These are phyloP conservation scores for Penicillium sp. DNA, from an alignment of 2,329 filamentous ascomycete species.

Conservation along the genomic window DNA sequence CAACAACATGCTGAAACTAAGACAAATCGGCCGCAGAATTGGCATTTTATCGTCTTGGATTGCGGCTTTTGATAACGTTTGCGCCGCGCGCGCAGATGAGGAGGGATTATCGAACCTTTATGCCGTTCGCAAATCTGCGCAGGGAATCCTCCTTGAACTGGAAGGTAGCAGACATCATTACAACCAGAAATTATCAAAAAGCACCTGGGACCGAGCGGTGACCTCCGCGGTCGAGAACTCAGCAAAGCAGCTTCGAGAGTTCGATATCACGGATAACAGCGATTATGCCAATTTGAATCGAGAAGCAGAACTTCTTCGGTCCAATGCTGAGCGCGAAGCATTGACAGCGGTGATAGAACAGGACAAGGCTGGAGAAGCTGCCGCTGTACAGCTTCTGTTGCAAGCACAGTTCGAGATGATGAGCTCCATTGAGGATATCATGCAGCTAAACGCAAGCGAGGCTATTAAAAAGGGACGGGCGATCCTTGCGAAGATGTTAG, in stretches of 20 bases:
- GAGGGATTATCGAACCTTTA: slow-evolving; percentile 57
- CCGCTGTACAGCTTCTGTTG: slow-evolving; percentile 70
- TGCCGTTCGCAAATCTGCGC: slow-evolving; percentile 75
- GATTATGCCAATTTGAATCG: slow-evolving; percentile 65
- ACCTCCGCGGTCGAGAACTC: slow-evolving; percentile 83
- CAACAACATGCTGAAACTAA: slow-evolving; percentile 69
- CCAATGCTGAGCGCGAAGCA: slow-evolving; percentile 70
- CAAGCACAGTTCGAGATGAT: slow-evolving; percentile 89
- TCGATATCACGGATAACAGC: slow-evolving; percentile 56
- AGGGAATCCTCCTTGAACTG: slow-evolving; percentile 78
- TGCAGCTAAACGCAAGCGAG: slow-evolving; percentile 72
- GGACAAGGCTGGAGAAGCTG: slow-evolving; percentile 70
- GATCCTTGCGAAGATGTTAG: slow-evolving; percentile 68
- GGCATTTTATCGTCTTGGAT: slow-evolving; percentile 84
- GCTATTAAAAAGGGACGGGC: slow-evolving; percentile 70
- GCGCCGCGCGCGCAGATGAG: slow-evolving; percentile 61
- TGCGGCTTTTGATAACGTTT: slow-evolving; percentile 76
- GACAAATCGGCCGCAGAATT: slow-evolving; percentile 75
- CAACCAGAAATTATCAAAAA: slow-evolving; percentile 70
- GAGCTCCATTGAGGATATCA: slow-evolving; percentile 68
- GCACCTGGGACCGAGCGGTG: slow-evolving; percentile 76
- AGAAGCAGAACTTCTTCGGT: slow-evolving; percentile 78
- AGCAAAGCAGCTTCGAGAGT: slow-evolving; percentile 63
- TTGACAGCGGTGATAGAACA: slow-evolving; percentile 70
- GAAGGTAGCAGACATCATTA: slow-evolving; percentile 85